Evolutionary conservation across 2,329 filamentous ascomycete species (phyloP).

Genomic region (Apiospora sp.): DNA sequence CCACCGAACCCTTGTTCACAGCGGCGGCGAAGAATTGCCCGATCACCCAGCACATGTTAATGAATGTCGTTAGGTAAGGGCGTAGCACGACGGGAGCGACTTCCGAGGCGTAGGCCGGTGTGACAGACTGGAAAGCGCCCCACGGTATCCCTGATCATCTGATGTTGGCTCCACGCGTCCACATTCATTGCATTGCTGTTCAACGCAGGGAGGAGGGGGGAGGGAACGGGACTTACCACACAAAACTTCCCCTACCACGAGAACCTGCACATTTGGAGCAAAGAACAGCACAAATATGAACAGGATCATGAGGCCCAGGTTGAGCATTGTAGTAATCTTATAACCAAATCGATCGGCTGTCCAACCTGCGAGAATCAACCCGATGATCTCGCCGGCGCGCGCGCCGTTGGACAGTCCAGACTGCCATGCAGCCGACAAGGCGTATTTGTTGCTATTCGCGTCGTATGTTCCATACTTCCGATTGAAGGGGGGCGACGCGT

Average conservation of each 20-base stretch:
- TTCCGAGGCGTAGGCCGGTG: slow-evolving; percentile 62
- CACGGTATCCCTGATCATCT: slow-evolving; percentile 55
- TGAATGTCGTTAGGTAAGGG: slow-evolving; percentile 61
- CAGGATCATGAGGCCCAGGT: slow-evolving; percentile 53
- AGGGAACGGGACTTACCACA: slow-evolving; percentile 38
- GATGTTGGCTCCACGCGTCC: slow-evolving; percentile 16
- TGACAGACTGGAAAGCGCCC: slow-evolving; percentile 60
- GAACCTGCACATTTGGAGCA: slow-evolving; percentile 53
- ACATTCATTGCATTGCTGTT: not conserved
- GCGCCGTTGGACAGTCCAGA: slow-evolving; percentile 62
- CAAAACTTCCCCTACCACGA: slow-evolving; percentile 59
- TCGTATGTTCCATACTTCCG: slow-evolving; percentile 53
- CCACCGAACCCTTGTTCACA: slow-evolving; percentile 53
- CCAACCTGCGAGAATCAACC: slow-evolving; percentile 61
- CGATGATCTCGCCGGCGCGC: slow-evolving; percentile 62
- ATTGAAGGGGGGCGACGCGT: slow-evolving; percentile 55
- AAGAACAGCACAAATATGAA: slow-evolving; percentile 65
- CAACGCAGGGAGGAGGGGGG: not conserved
- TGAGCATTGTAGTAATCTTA: slow-evolving; percentile 56
- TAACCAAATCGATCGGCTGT: slow-evolving; percentile 59
- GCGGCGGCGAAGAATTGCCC: slow-evolving; percentile 60
- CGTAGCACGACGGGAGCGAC: slow-evolving; percentile 57
- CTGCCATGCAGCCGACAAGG: slow-evolving; percentile 64
- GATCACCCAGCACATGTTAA: slow-evolving; percentile 66
- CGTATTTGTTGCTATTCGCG: slow-evolving; percentile 47